These are phyloP conservation scores for Eragrostis curvula DNA, from an alignment of 176 grass and related monocot species.

Conservation along the genomic window DNA sequence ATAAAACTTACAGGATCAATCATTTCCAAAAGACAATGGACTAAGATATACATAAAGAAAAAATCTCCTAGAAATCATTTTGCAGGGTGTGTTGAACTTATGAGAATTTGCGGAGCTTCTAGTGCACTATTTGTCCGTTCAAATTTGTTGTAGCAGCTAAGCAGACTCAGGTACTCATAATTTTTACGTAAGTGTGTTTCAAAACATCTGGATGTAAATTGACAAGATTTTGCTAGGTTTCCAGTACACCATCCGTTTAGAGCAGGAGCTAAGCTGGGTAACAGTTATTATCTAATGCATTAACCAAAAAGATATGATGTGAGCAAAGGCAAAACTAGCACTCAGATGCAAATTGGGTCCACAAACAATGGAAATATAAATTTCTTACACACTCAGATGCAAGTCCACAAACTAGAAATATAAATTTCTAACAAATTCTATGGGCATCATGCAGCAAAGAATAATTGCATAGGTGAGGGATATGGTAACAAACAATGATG, in stretches of 20 bases:
- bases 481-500: constrained; percentile 14
- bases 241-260: neutral
- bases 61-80: neutral
- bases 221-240: neutral
- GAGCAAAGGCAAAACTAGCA: neutral
- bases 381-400: neutral
- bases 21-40: neutral
- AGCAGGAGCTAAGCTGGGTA: neutral
- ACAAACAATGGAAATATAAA: constrained; percentile 14
- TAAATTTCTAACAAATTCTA: constrained; percentile 5
- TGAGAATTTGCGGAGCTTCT: constrained; percentile 8
- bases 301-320: neutral
- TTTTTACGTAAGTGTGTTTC: neutral
- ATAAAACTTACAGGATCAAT: neutral
- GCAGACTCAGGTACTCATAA: neutral
- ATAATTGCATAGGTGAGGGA: constrained; percentile 15
- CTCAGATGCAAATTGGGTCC: neutral
- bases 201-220: constrained; percentile 8
- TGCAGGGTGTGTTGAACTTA: neutral
- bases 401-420: constrained; percentile 23
- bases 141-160: constrained; percentile 4
- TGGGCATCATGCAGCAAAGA: constrained; percentile 9
- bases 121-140: neutral
- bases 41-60: neutral
- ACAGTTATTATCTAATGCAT: neutral